Evolutionary conservation across 2,329 filamentous ascomycete genomes (phyloP).

Genomic region (Penicillium sp.): DNA sequence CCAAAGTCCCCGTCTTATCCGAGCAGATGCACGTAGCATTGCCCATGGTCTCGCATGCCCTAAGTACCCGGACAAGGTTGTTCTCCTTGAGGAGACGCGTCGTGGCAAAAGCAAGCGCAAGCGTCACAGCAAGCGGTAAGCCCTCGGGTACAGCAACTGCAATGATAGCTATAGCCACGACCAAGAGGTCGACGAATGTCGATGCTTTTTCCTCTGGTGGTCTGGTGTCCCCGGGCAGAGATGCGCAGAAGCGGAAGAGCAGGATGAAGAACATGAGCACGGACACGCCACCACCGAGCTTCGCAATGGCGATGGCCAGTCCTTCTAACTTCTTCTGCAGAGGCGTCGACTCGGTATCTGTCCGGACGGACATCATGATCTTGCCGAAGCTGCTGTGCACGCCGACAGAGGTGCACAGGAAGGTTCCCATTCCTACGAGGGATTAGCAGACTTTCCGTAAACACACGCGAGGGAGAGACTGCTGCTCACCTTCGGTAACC

Average conservation of each 20-base stretch:
- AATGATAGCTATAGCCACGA: slow-evolving; percentile 76
- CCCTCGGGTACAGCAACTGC: slow-evolving; percentile 70
- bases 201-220: slow-evolving; percentile 68
- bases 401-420: slow-evolving; percentile 74
- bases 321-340: slow-evolving; percentile 75
- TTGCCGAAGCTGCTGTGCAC: slow-evolving; percentile 74
- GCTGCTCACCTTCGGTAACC: slow-evolving; percentile 45
- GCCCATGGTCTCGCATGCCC: slow-evolving; percentile 79
- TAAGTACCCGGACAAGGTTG: slow-evolving; percentile 74
- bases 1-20: slow-evolving; percentile 74
- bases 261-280: slow-evolving; percentile 77
- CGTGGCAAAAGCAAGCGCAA: slow-evolving; percentile 75
- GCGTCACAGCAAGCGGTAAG: slow-evolving; percentile 73
- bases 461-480: too few relatives aligned
- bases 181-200: slow-evolving; percentile 72
- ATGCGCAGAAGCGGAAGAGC: slow-evolving; percentile 64
- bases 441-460: too few relatives aligned
- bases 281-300: slow-evolving; percentile 65
- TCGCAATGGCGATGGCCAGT: slow-evolving; percentile 75
- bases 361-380: slow-evolving; percentile 74
- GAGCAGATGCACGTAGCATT: slow-evolving; percentile 79
- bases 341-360: slow-evolving; percentile 74
- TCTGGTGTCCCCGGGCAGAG: slow-evolving; percentile 68
- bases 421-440: slow-evolving; percentile 76
- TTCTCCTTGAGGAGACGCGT: slow-evolving; percentile 76